Evolutionary conservation across 108 stramenopile genomes (phyloP), one percentile per base, ranked within the genome.

Genomic region (Ochromonas danica): DNA sequence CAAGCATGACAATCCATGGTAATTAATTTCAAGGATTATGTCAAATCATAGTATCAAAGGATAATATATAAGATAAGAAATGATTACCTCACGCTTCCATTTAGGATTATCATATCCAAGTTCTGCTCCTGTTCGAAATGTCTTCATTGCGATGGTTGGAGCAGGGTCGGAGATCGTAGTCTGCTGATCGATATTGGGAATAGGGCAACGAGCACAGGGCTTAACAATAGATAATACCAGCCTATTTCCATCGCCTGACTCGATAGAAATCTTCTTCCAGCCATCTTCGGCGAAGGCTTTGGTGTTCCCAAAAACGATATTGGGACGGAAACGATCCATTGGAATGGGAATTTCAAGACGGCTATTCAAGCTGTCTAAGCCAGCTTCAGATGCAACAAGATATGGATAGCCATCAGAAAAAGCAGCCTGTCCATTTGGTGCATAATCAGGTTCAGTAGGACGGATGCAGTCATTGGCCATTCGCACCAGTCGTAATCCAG

Each of bases 271-370:
- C 60, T 83, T 43, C 1, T 61, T 62, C 84, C 86, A 88, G 33
- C 10, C 31, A 75, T 89, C 88, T 57, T 89, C 88, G 0, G 79
- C 80, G 2, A 77, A 89, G 0, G 87, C 43, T 0, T 79, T 61
- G 43, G 38, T 60, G 25, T 86, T 87, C 33, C 42, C 45, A 27
- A 89, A 81, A 28, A 89, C 88, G 40, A 89, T 80, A 82, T 89
- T 89, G 0, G 88, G 88, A 0, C 88, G 86, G 61, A 89, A 89
- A 31, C 88, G 87, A 27, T 85, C 85, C 84, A 89, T 88, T 25
- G 84, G 62, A 0, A 88, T 28, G 1, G 83, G 70, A 14, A 36
- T 10, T 1, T 27, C 71, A 33, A 88, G 43, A 33, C 86, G 78
- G 17, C 61, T 33, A 72, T 88, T 89, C 71, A 89, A 42, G 39